Conservation (phyloP, 345 rosid species). For the Brassica nigra region DNA sequence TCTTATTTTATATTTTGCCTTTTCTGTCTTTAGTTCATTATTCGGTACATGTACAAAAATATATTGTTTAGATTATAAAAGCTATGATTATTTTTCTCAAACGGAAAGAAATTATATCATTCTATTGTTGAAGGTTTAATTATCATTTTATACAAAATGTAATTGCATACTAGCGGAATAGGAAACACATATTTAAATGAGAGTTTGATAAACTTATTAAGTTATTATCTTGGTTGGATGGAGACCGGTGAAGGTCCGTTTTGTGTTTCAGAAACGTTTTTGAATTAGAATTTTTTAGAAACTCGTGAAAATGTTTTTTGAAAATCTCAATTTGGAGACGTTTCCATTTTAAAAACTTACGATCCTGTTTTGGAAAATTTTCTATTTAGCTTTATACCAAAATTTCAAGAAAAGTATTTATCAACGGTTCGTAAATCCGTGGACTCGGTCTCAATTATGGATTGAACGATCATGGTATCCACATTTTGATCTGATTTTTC, state of each 20-base stretch:
- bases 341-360: no score
- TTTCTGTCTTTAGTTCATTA: neutral
- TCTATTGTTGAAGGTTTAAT: neutral
- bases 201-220: neutral
- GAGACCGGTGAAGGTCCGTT: no score
- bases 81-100: neutral
- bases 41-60: neutral
- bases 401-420: neutral
- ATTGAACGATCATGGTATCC: neutral
- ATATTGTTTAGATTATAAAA: neutral
- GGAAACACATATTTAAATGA: neutral
- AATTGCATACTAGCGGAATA: neutral
- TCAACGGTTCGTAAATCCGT: neutral
- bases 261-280: no score
- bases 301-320: no score
- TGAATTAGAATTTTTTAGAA: no score
- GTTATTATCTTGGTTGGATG: no score
- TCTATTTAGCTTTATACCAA: neutral
- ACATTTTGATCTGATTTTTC: conserved; percentile 7
- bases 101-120: neutral
- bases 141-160: neutral
- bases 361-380: no score
- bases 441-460: conserved; percentile 5
- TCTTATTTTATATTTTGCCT: neutral
- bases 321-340: no score